A percentile compares a stretch with the other conserved stretches of the same genome.
These are phyloP conservation scores for Cocos nucifera DNA, from an alignment of 176 grass and related monocot genomes.

Conservation along the genomic window DNA sequence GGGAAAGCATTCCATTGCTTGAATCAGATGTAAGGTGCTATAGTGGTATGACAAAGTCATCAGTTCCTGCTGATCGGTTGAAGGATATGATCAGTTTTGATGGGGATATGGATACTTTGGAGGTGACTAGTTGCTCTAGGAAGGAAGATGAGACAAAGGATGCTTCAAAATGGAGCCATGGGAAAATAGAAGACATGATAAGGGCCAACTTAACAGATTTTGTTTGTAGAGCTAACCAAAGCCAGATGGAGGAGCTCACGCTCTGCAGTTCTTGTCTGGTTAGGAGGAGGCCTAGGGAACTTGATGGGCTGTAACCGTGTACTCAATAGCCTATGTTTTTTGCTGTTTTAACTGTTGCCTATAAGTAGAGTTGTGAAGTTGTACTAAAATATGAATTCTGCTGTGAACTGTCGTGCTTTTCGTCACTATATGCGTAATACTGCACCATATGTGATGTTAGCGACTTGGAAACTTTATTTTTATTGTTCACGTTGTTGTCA, in stretches of 20 bases:
- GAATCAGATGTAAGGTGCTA: neutral
- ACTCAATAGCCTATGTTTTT: no score
- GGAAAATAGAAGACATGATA: conserved; percentile 38
- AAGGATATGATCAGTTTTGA: conserved; percentile 31
- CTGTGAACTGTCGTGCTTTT: no score
- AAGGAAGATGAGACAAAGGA: neutral
- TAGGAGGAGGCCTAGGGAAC: conserved; percentile 16
- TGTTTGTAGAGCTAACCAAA: conserved; percentile 5
- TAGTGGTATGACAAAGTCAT: neutral
- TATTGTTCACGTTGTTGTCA: no score
- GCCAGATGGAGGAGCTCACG: neutral
- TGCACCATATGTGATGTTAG: no score
- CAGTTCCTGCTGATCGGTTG: neutral
- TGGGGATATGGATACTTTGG: neutral
- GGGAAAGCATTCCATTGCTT: conserved; percentile 5
- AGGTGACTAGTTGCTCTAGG: conserved; percentile 1
- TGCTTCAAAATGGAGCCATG: neutral
- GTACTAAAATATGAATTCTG: no score
- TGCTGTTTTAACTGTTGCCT: no score
- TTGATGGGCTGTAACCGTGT: no score
- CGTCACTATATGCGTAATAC: no score
- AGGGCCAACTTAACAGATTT: conserved; percentile 27
- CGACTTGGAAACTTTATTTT: no score
- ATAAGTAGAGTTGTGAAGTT: no score
- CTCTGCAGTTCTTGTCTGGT: conserved; percentile 6